Conservation (phyloP, 768 basidiomycete genomes). For the Rossbeevera mucosa region DNA sequence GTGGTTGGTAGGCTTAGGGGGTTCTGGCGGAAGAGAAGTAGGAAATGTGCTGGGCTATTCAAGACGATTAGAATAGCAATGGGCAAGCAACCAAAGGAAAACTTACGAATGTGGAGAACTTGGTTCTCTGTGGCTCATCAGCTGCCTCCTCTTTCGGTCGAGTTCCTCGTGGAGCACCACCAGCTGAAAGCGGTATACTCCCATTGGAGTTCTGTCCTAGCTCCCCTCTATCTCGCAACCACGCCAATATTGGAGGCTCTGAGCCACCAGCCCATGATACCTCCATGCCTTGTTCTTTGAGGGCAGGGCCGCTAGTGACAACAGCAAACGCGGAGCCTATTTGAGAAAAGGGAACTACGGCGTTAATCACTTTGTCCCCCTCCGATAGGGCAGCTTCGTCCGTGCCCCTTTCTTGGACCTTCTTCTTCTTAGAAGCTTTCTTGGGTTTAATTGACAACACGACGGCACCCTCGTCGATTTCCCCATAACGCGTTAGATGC, state of each 20-base stretch:
- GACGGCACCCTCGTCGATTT: constrained; percentile 57
- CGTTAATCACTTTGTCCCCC: constrained; percentile 53
- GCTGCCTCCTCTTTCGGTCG: background rate
- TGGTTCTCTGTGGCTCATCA: constrained; percentile 13
- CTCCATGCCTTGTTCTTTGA: constrained; percentile 59
- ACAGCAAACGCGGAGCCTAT: constrained; percentile 75
- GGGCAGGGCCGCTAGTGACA: constrained; percentile 54
- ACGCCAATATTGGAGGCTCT: constrained; percentile 67
- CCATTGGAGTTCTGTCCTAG: constrained; percentile 33
- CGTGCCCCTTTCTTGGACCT: constrained; percentile 24
- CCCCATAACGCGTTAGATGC: constrained; percentile 59
- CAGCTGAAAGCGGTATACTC: constrained; percentile 17
- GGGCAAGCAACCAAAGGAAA: background rate
- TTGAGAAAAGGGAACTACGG: constrained; percentile 71
- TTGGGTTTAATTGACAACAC: constrained; percentile 63
- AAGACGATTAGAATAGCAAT: constrained; percentile 6
- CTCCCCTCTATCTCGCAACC: constrained; percentile 70
- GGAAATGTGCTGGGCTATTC: constrained; percentile 19
- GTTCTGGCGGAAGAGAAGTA: constrained; percentile 14
- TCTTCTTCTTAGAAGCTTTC: constrained; percentile 36
- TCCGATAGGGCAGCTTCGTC: constrained; percentile 40
- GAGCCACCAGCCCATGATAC: constrained; percentile 66
- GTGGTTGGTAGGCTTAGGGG: constrained; percentile 33
- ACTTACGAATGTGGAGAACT: constrained; percentile 44
- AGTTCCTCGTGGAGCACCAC: background rate